phyloP scores from a whole-genome alignment of 2,329 filamentous ascomycete species.

The Colletotrichum musicola region DNA sequence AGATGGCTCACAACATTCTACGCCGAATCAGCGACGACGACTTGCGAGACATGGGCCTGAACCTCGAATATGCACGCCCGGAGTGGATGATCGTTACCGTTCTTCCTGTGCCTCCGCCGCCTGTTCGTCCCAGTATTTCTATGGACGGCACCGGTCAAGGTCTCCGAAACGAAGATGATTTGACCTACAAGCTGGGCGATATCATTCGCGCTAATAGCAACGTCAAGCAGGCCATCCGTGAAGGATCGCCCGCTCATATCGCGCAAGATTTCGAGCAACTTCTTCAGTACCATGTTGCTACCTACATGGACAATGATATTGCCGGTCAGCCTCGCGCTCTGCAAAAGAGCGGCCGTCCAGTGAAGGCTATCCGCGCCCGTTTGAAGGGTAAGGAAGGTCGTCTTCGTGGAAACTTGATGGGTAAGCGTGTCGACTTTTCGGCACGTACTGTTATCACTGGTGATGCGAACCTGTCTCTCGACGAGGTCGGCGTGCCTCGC shows the following conservation, averaged over 20 bases:
- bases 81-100: slow-evolving; percentile 99
- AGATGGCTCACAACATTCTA: slow-evolving; percentile 88
- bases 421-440: slow-evolving; percentile 99
- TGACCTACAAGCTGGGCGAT: slow-evolving; percentile 99
- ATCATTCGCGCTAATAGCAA: slow-evolving; percentile 98
- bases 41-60: slow-evolving; percentile 88
- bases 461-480: slow-evolving; percentile 94
- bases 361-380: slow-evolving; percentile 96
- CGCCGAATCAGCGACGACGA: slow-evolving; percentile 86
- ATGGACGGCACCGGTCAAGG: slow-evolving; percentile 95
- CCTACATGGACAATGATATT: slow-evolving; percentile 99
- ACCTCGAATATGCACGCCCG: slow-evolving; percentile 92
- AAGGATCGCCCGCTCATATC: slow-evolving; percentile 93
- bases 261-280: slow-evolving; percentile 90
- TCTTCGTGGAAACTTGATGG: slow-evolving; percentile 98
- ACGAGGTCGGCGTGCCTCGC: slow-evolving; percentile 96
- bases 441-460: slow-evolving; percentile 99
- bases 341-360: slow-evolving; percentile 95
- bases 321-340: slow-evolving; percentile 93
- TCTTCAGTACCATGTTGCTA: slow-evolving; percentile 97
- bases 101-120: slow-evolving; percentile 92
- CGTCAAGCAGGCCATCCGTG: slow-evolving; percentile 88
- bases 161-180: slow-evolving; percentile 95
- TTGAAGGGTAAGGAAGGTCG: slow-evolving; percentile 99
- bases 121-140: slow-evolving; percentile 95